Conservation (phyloP, 352 stramenopile species). For the Phytophthora megakarya region DNA sequence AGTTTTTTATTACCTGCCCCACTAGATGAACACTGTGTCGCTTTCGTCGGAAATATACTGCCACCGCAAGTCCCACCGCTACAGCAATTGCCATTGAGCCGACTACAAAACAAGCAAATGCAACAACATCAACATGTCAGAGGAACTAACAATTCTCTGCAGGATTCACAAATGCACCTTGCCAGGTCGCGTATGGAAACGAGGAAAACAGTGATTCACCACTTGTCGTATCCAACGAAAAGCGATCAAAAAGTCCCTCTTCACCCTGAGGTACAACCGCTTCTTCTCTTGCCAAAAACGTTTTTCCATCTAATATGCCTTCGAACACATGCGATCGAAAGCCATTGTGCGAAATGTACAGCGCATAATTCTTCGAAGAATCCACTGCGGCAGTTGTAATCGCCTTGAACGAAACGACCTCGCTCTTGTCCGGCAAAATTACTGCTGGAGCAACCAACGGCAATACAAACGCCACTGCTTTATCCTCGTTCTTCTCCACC, state of each 20-base stretch:
- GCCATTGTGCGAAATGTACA: conserved; percentile 75
- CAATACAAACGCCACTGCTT: conserved; percentile 28
- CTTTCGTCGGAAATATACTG: conserved; percentile 60
- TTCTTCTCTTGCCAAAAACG: conserved; percentile 42
- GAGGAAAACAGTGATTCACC: conserved; percentile 36
- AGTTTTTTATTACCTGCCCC: conserved; percentile 24
- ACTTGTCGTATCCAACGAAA: conserved; percentile 32
- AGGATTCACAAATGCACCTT: conserved; percentile 36
- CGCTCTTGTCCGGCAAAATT: conserved; percentile 34
- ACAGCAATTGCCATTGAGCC: conserved; percentile 55
- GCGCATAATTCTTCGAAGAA: conserved; percentile 36
- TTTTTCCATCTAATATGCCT: conserved; percentile 45
- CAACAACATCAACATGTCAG: conserved; percentile 1
- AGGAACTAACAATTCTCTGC: not conserved
- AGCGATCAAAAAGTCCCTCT: conserved; percentile 39
- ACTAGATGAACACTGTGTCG: conserved; percentile 26
- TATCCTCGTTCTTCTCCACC: conserved; percentile 13
- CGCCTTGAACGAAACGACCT: conserved; percentile 37
- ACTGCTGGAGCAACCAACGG: conserved; percentile 38
- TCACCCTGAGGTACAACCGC: conserved; percentile 33
- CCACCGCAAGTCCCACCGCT: conserved; percentile 51
- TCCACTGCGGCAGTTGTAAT: conserved; percentile 32
- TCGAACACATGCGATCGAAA: conserved; percentile 59
- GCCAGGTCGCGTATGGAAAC: conserved; percentile 61
- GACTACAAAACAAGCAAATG: conserved; percentile 31